Base-by-base conservation (phyloP, 2,329 filamentous ascomycete genomes). In the Trichothecium sympodiale region DNA sequence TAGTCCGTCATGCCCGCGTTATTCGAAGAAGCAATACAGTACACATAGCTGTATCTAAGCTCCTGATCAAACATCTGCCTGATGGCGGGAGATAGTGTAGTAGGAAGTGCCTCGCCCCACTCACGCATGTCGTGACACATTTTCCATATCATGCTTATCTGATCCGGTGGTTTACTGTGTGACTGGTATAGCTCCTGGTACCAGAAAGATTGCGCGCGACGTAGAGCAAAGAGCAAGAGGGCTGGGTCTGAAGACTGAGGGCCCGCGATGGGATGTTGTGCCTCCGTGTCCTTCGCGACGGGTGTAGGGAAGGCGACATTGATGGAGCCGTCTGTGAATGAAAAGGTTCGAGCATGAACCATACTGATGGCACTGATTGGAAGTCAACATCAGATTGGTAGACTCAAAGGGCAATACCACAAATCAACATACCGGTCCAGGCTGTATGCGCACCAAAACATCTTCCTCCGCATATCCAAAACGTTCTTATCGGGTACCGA, bases 401-500 rank as follows among this genome's bases (percentile, higher is more conserved):
- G 48, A 35, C 5, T 18, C 32, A 13, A 4, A 37, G 12, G 8
- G 7, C 7, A 14, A 1, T 13, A 23, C 15, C 5, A 20, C 20
- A 17, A 5, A 35, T 8, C 14, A 14, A 50, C 69, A 32, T 55
- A 87, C 84, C 86, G 75, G 53, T 98, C 91, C 16, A 96, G 67
- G 18, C 83, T 78, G 55, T 95, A 95, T 4, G 91, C 80, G 51
- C 83, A 94, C 56, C 93, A 87, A 51, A 94, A 96, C 2, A 93
- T 81, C 46, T 80, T 77, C 35, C 89, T 75, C 35, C 89, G 76
- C 41, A 86, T 67, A 46, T 94, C 84, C 10, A 94, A 62, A 31
- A 77, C 74, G 3, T 73, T 64, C 45, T 77, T 80, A 38, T 85
- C 77, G 9, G 79, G 70, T 18, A 76, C 62, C 13, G 81, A 71